These are phyloP conservation scores for Yarrowia bubula DNA, from an alignment of 805 yeast genomes.

Conservation along the genomic window DNA sequence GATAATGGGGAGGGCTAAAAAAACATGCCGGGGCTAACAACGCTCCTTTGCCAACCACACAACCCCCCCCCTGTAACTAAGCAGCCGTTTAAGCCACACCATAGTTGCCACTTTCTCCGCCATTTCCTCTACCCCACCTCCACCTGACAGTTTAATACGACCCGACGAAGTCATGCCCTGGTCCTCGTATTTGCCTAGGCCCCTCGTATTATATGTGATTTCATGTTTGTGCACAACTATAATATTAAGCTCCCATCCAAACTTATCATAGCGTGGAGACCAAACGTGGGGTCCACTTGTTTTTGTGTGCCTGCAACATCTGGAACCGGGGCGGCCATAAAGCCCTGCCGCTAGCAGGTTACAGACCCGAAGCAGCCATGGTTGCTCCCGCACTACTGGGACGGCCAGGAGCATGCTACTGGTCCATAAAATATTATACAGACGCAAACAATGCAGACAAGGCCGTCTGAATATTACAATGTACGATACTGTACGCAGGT, in stretches of 20 bases:
- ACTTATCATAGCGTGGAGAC: neutral
- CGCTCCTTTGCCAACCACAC: too few relatives aligned
- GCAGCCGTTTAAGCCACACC: too few relatives aligned
- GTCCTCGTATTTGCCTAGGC: constrained; percentile 11
- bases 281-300: neutral
- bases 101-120: too few relatives aligned
- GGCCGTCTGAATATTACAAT: too few relatives aligned
- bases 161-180: neutral
- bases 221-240: neutral
- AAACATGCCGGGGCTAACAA: too few relatives aligned
- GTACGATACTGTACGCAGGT: too few relatives aligned
- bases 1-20: too few relatives aligned
- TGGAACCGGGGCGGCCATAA: neutral
- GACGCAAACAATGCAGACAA: too few relatives aligned
- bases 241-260: neutral
- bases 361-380: constrained; percentile 19
- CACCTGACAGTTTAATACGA: constrained; percentile 1
- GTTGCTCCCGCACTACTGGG: neutral
- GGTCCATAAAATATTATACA: too few relatives aligned
- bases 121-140: neutral
- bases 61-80: too few relatives aligned
- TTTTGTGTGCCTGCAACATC: neutral
- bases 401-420: too few relatives aligned
- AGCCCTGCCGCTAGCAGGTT: neutral
- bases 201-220: neutral